Evolutionary conservation across 2,329 filamentous ascomycete species (phyloP), one percentile per base, ranked within the genome.

Genomic region (Coniochaeta prunicola): DNA sequence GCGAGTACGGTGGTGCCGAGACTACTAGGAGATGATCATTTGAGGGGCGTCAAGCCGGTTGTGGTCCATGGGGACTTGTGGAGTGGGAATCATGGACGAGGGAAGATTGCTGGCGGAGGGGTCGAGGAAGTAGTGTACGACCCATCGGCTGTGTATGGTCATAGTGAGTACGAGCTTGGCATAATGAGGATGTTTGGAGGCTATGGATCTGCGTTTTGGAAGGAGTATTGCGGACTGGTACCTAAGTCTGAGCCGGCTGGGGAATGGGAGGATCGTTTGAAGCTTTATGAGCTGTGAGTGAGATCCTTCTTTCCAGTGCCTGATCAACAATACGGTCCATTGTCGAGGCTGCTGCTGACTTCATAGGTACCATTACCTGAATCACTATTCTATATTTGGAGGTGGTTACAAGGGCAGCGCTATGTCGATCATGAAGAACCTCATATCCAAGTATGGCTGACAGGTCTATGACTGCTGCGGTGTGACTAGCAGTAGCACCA

Each of bases 171-270:
- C 71, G 93, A 97, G 65, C 76, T 96, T 57, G 93, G 93, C 0
- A 96, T 96, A 64, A 97, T 97, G 92, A 84, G 82, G 57, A 96
- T 97, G 92, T 97, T 97, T 80, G 92, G 92, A 0, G 93, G 93
- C 0, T 96, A 96, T 72, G 86, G 86, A 0, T 66, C 71, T 0
- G 71, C 68, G 1, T 96, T 96, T 67, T 86, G 89, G 79, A 80
- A 80, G 33, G 90, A 94, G 69, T 97, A 97, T 70, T 84, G 90
- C 70, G 71, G 76, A 40, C 68, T 91, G 26, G 85, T 92, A 53
- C 88, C 89, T 0, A 96, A 89, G 75, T 87, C 88, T 9, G 90
- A 96, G 70, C 92, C 92, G 0, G 80, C 78, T 12, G 84, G 82
- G 12, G 92, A 97, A 76, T 96, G 90, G 77, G 86, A 89, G n/a